phyloP scores from a whole-genome alignment of 352 stramenopile genomes.

The Thalassiosira exigua region DNA sequence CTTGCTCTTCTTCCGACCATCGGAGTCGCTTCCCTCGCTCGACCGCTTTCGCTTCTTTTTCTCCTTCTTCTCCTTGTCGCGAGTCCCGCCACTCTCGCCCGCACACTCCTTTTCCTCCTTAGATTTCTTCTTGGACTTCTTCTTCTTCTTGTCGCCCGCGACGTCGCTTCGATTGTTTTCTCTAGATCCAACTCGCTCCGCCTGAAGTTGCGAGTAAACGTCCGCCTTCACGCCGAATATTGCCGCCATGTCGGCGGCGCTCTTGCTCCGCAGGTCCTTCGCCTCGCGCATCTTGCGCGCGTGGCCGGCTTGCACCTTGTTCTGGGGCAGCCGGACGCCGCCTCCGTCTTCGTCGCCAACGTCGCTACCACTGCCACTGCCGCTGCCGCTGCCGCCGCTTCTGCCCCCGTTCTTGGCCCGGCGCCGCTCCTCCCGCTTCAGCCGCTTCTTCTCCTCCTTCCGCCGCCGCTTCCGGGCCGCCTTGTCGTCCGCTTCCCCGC shows the following conservation, averaged over 20 bases:
- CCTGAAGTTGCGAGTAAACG: conserved; percentile 51
- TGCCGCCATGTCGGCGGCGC: conserved; percentile 69
- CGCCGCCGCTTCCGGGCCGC: conserved; percentile 20
- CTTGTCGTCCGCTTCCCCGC: conserved; percentile 12
- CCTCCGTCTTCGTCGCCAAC: neutral
- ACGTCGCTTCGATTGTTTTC: neutral
- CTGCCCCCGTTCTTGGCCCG: conserved; percentile 21
- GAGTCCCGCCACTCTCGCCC: neutral
- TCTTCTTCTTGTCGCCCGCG: conserved; percentile 12
- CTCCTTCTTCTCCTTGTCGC: conserved; percentile 35
- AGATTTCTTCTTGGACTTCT: conserved; percentile 36
- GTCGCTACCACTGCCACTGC: neutral
- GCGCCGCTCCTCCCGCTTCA: conserved; percentile 41
- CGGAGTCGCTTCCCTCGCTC: neutral
- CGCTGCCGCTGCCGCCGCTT: conserved; percentile 24
- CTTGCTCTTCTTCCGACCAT: conserved; percentile 20
- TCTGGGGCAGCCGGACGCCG: conserved; percentile 63
- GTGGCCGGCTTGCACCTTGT: conserved; percentile 77
- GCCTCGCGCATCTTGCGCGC: conserved; percentile 76
- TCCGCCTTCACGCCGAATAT: conserved; percentile 79
- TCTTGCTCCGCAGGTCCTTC: conserved; percentile 78
- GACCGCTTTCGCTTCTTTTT: conserved; percentile 22
- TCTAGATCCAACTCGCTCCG: conserved; percentile 1
- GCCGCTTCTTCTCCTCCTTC: conserved; percentile 41
- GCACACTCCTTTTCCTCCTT: conserved; percentile 35